Evolutionary conservation across 2,329 filamentous ascomycete genomes (phyloP), one percentile per base, ranked within the genome.

Genomic region (Phaeoacremonium minimum): DNA sequence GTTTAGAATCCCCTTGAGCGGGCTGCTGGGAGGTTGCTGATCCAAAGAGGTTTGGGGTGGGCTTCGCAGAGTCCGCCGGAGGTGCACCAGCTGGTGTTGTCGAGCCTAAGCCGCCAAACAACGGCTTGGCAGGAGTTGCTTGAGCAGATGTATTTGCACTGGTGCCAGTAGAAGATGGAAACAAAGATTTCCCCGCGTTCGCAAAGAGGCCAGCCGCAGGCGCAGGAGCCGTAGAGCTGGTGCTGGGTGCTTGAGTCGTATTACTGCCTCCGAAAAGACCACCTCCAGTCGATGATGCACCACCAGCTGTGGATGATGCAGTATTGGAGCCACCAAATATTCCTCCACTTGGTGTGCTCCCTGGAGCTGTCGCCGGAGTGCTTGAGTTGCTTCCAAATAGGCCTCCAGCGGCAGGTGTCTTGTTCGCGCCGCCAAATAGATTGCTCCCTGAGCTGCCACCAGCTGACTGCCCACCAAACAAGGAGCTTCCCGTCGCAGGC

Each of bases 1-100:
- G n/a, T n/a, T 26, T 26, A 9, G 9, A 9, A n/a, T n/a, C 22
- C 22, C 9, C 22, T 26, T 26, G 22, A n/a, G 9, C n/a, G 22
- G 22, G n/a, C 22, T 26, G 22, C 22, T 26, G 22, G 22, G 22
- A 26, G 22, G 22, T n/a, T 9, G 22, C 22, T 9, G 9, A 34
- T 26, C 37, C 32, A 29, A 46, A 49, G 18, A 49, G 33, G 22
- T 28, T 32, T 11, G 33, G 28, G 15, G 38, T 31, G 17, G 29
- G 33, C 35, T 33, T 48, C 43, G 47, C 46, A 11, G 52, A 47
- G 18, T 59, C 63, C 5, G 60, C 49, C 1, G 73, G 71, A 37
- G 74, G 74, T n/a, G 69, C 66, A 22, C 74, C 74, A 15, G 73
- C 73, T 13, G 74, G 73, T 22, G 74, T 77, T 3, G 73, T 77